Base-by-base conservation (phyloP, 768 basidiomycete genomes). In the Panus rudis region DNA sequence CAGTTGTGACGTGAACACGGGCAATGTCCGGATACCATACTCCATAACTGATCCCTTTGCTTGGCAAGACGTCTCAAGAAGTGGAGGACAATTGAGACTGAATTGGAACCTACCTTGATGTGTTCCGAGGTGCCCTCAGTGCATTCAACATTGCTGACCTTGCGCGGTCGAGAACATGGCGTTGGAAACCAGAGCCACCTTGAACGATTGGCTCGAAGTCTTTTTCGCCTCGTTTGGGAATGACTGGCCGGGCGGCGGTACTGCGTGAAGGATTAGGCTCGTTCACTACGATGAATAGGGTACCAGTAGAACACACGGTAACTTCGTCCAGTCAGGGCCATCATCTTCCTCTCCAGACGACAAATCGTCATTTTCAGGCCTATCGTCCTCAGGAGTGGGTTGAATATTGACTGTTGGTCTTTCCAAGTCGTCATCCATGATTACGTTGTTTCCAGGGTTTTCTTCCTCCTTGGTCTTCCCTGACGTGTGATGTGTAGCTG, bases 221-320 rank as follows among this genome's bases (percentile, higher is more conserved):
- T 59, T 99, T 98, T 63, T 98, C 96, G 2, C 96, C 96, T 21
- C 96, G 78, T 62, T 89, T 93, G 5, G 96, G 96, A 39, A 99
- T 93, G 5, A 86, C 69, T 2, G 85, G 86, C 30, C 81, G 75
- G 4, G 63, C 54, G 13, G 53, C 52, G 8, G 53, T 61, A 30
- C 57, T 61, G 26, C 38, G 17, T 21, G 25, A 22, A n/a, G 27
- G n/a, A 34, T 12, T n/a, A 19, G 34, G 28, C 38, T 14, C 4
- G 17, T 14, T 27, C 1, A 21, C 17, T 6, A 11, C 13, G 13
- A 23, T 11, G 14, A 24, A 26, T 4, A 14, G 14, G 24, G 32
- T 42, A 16, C 30, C 40, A 21, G 11, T 28, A 34, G 35, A 37
- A 52, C 70, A 49, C 59, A 84, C 84, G 76, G 69, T 32, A 90